Evolutionary conservation across 1,139 yeast species (phyloP).

Genomic region (Kluyveromyces sp.): DNA sequence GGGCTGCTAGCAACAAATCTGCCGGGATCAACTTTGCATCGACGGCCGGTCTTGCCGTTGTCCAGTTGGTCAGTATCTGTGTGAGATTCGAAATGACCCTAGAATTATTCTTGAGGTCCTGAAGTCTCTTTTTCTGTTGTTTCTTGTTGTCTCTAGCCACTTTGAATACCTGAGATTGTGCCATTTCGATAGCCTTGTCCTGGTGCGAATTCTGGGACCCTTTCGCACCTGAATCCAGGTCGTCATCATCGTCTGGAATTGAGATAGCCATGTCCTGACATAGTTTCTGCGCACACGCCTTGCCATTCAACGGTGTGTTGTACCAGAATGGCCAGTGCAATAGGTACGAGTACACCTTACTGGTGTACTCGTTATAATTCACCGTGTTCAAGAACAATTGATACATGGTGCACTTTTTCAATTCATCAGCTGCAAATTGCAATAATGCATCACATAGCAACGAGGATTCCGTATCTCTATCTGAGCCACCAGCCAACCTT

Average conservation of each 20-base stretch:
- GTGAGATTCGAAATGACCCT: conserved; percentile 15
- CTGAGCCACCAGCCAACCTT: conserved; percentile 23
- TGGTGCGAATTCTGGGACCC: neutral
- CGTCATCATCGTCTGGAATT: conserved; percentile 12
- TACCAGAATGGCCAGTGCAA: conserved; percentile 86
- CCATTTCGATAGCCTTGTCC: conserved; percentile 16
- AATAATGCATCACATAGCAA: conserved; percentile 17
- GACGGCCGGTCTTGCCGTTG: conserved; percentile 10
- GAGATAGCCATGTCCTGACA: conserved; percentile 32
- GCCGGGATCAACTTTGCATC: conserved; percentile 8
- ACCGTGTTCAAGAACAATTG: conserved; percentile 50
- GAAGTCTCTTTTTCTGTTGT: conserved; percentile 30
- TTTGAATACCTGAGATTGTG: conserved; percentile 25
- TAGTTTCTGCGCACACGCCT: conserved; percentile 39
- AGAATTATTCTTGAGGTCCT: conserved; percentile 47
- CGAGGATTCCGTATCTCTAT: neutral
- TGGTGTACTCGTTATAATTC: conserved; percentile 59
- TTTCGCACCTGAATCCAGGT: neutral
- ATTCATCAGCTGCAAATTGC: conserved; percentile 17
- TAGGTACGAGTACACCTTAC: conserved; percentile 50
- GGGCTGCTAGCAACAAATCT: conserved; percentile 20
- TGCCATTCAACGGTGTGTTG: conserved; percentile 55
- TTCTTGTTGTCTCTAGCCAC: conserved; percentile 13
- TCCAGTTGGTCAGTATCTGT: conserved; percentile 17
- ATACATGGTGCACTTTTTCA: conserved; percentile 40